phyloP scores from a whole-genome alignment of 805 yeast genomes.

The Saccharomycopsis lassenensis region DNA sequence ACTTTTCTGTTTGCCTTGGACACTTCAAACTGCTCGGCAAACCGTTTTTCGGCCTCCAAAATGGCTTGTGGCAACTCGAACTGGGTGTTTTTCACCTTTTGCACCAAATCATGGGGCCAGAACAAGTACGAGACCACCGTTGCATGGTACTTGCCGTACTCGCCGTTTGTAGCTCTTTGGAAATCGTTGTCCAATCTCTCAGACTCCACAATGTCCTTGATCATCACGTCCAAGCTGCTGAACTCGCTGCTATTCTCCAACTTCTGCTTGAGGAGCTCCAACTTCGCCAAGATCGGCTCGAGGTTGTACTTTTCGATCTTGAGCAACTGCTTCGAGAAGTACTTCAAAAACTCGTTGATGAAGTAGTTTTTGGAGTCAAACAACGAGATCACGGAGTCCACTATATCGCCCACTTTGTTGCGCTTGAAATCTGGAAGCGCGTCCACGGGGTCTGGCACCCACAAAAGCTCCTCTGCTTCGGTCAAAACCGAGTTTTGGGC shows the following conservation, averaged over 20 bases:
- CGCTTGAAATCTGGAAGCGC: slow-evolving; percentile 74
- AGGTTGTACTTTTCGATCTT: slow-evolving; percentile 28
- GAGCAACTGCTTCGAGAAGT: slow-evolving; percentile 50
- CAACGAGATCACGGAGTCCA: slow-evolving; percentile 60
- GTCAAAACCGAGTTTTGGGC: slow-evolving; percentile 2
- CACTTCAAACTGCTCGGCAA: slow-evolving; percentile 31
- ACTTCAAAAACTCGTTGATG: slow-evolving; percentile 48
- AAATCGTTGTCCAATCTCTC: slow-evolving; percentile 31
- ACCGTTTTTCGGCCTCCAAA: slow-evolving; percentile 31
- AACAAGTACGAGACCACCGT: slow-evolving; percentile 64
- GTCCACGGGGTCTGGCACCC: slow-evolving; percentile 85
- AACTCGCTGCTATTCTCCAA: slow-evolving; percentile 42
- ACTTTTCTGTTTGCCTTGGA: slow-evolving; percentile 50
- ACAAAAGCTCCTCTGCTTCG: slow-evolving; percentile 31
- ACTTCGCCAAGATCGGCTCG: slow-evolving; percentile 29
- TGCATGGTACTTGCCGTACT: slow-evolving; percentile 33
- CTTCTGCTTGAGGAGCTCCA: slow-evolving; percentile 46
- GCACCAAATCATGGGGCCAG: slow-evolving; percentile 47
- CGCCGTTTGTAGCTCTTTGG: slow-evolving; percentile 21
- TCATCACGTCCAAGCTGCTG: slow-evolving; percentile 72
- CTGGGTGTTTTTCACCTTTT: slow-evolving; percentile 26
- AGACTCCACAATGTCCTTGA: slow-evolving; percentile 57
- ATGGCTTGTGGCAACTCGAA: slow-evolving; percentile 41
- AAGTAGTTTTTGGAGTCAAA: slow-evolving; percentile 61
- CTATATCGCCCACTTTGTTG: slow-evolving; percentile 49